Percentiles rank a stretch among this genome's conserved stretches.
Conservation (phyloP, 169 alveolate genomes). For the Theileria sp. region DNA sequence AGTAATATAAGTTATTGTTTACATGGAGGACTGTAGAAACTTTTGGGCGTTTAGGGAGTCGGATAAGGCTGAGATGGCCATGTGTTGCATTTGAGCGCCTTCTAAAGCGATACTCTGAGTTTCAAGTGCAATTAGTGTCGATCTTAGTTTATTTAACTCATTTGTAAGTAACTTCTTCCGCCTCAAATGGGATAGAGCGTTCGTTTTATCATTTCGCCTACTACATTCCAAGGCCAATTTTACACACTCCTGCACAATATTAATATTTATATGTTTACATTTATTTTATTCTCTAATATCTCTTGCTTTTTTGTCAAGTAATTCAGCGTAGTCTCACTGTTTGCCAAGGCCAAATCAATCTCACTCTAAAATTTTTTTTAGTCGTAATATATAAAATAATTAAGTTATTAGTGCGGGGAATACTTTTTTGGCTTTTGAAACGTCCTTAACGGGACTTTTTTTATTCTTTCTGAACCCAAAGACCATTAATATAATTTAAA, state of each 20-base stretch:
- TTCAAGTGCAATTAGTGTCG: slow-evolving; percentile 72
- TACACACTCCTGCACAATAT: slow-evolving; percentile 40
- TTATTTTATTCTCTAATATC: slow-evolving; percentile 27
- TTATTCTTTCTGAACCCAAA: slow-evolving; percentile 19
- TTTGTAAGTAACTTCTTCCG: slow-evolving; percentile 73
- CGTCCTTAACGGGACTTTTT: slow-evolving; percentile 28
- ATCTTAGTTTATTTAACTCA: slow-evolving; percentile 61
- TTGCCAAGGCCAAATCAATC: slow-evolving; percentile 30
- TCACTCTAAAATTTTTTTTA: slow-evolving; percentile 14
- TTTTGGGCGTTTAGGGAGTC: slow-evolving; percentile 52
- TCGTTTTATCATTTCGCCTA: slow-evolving; percentile 36
- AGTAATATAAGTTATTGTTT: too few species aligned
- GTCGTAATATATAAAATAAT: background rate
- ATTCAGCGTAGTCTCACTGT: slow-evolving; percentile 22
- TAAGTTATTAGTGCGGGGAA: background rate
- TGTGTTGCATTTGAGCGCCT: slow-evolving; percentile 74
- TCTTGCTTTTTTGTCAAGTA: slow-evolving; percentile 21
- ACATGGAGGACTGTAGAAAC: slow-evolving; percentile 36
- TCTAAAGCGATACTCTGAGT: slow-evolving; percentile 74
- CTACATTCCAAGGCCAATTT: slow-evolving; percentile 18
- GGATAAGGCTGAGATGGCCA: slow-evolving; percentile 72
- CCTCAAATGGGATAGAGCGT: slow-evolving; percentile 68
- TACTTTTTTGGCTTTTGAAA: slow-evolving; percentile 21
- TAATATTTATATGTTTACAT: slow-evolving; percentile 31
- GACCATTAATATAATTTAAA: slow-evolving; percentile 12